Percentiles rank a stretch among this genome's conserved stretches.
These are phyloP conservation scores for Limonium bicolor DNA, from an alignment of 148 eudicot species.

Conservation along the genomic window DNA sequence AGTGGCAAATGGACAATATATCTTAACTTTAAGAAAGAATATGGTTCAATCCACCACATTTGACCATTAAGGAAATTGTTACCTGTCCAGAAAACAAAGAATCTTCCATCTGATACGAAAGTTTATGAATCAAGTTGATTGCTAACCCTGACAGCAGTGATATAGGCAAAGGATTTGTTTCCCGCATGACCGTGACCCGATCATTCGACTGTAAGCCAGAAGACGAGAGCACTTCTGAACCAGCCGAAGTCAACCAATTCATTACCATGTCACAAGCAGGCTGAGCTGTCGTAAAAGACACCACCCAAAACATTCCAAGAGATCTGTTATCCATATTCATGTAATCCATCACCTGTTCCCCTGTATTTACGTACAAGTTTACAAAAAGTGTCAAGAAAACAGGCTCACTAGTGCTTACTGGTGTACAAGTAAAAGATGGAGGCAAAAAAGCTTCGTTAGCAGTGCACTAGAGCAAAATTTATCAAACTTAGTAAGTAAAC, in stretches of 20 bases:
- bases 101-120: constrained; percentile 87
- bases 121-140: constrained; percentile 59
- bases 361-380: constrained; percentile 19
- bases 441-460: too few relatives aligned
- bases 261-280: constrained; percentile 92
- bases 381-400: not conserved
- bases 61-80: not conserved
- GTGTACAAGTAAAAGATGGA: too few relatives aligned
- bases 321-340: constrained; percentile 90
- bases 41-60: too few relatives aligned
- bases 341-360: constrained; percentile 72
- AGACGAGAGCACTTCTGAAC: constrained; percentile 58
- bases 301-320: constrained; percentile 97
- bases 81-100: constrained; percentile 93
- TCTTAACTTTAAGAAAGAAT: too few relatives aligned
- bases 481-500: too few relatives aligned
- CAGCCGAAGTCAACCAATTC: constrained; percentile 79
- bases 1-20: too few relatives aligned
- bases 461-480: too few relatives aligned
- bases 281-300: constrained; percentile 79
- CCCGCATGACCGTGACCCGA: constrained; percentile 71
- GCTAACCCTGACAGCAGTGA: constrained; percentile 83
- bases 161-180: constrained; percentile 74
- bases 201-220: constrained; percentile 66
- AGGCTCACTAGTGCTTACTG: not conserved